These are phyloP conservation scores for Lichenothelia convexa DNA, from an alignment of 495 filamentous ascomycete genomes.

Conservation along the genomic window DNA sequence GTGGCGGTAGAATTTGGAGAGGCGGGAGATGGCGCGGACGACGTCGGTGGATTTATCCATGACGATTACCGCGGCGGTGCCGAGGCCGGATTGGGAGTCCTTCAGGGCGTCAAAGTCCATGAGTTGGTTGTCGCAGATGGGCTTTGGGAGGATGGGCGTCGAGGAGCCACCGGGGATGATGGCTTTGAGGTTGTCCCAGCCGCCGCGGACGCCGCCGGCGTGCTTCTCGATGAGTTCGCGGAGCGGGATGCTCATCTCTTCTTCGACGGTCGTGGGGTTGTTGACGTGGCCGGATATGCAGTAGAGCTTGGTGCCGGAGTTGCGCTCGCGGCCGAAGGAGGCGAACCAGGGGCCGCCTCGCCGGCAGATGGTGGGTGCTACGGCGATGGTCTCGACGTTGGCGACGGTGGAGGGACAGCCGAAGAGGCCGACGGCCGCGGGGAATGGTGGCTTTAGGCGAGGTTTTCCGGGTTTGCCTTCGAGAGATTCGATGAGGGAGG, in stretches of 20 bases:
- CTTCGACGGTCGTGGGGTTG: conserved; percentile 93
- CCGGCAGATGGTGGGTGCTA: conserved; percentile 89
- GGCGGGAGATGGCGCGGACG: conserved; percentile 75
- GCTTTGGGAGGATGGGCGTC: conserved; percentile 81
- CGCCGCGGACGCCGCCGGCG: conserved; percentile 87
- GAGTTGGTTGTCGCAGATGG: conserved; percentile 74
- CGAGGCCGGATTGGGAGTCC: conserved; percentile 89
- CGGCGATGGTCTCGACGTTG: conserved; percentile 93
- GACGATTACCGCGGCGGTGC: conserved; percentile 96
- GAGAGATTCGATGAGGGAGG: conserved; percentile 89
- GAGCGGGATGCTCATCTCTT: conserved; percentile 94
- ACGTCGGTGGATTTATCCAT: conserved; percentile 97
- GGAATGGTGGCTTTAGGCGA: conserved; percentile 95
- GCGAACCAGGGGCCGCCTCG: conserved; percentile 87
- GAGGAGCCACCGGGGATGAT: conserved; percentile 94
- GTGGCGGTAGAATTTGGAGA: conserved; percentile 94
- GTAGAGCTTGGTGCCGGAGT: conserved; percentile 92
- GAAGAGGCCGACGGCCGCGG: conserved; percentile 89
- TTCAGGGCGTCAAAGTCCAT: conserved; percentile 99
- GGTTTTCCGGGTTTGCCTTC: conserved; percentile 98
- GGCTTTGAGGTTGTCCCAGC: conserved; percentile 93
- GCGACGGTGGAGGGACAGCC: conserved; percentile 95
- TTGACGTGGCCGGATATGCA: conserved; percentile 98
- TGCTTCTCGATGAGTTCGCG: conserved; percentile 92
- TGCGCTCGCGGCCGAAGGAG: conserved; percentile 80